Evolutionary conservation across 2,329 filamentous ascomycete species (phyloP).

Genomic region (Pyrenophora seminiperda): DNA sequence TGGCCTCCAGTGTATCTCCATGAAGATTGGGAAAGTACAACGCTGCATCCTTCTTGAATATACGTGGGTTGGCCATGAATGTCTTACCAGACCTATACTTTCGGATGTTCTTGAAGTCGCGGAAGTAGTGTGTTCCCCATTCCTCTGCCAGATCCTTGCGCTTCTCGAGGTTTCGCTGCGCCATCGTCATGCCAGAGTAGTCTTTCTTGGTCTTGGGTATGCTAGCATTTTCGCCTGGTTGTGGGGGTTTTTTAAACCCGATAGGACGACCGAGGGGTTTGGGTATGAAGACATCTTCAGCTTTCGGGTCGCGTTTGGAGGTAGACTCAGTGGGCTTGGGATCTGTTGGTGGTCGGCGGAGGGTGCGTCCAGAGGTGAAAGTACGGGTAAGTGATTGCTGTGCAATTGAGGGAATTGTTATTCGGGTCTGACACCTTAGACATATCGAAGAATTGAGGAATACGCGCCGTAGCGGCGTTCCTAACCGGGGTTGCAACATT

Average conservation of each 20-base stretch:
- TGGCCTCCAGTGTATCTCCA: slow-evolving; percentile 71
- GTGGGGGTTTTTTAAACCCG: slow-evolving; percentile 75
- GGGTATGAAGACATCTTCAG: slow-evolving; percentile 53
- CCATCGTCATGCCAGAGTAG: slow-evolving; percentile 40
- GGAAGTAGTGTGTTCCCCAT: slow-evolving; percentile 88
- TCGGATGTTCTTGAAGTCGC: slow-evolving; percentile 87
- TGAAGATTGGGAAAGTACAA: slow-evolving; percentile 93
- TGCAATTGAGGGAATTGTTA: slow-evolving; percentile 14
- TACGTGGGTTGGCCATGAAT: slow-evolving; percentile 81
- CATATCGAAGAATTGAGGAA: slow-evolving; percentile 25
- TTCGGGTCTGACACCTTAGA: slow-evolving; percentile 21
- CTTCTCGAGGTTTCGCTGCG: slow-evolving; percentile 66
- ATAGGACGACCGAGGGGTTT: slow-evolving; percentile 72
- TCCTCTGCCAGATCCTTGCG: slow-evolving; percentile 76
- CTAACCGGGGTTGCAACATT: slow-evolving; percentile 44
- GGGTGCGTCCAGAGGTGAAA: slow-evolving; percentile 32
- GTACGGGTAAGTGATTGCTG: slow-evolving; percentile 22
- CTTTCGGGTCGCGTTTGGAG: slow-evolving; percentile 21
- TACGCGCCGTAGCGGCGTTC: slow-evolving; percentile 19
- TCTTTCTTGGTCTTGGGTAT: slow-evolving; percentile 59
- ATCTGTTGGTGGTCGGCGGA: slow-evolving; percentile 24
- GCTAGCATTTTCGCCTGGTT: slow-evolving; percentile 80
- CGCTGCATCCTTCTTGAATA: slow-evolving; percentile 81
- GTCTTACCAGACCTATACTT: slow-evolving; percentile 82
- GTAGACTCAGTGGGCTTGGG: slow-evolving; percentile 14